Base-by-base conservation (phyloP, 1,139 yeast genomes). In the Kodamaea derodonti region DNA sequence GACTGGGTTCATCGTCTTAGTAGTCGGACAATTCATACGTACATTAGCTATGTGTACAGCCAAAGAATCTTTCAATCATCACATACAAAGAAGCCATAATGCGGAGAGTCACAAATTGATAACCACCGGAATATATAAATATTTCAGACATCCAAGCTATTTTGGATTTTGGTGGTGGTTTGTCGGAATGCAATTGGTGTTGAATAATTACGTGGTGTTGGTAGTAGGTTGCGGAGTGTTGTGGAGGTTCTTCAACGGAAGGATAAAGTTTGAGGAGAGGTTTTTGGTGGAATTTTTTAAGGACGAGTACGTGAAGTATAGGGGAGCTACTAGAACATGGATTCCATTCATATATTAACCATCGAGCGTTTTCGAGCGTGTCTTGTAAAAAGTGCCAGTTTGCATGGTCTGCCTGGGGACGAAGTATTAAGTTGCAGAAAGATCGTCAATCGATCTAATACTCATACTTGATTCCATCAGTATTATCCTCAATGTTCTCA, bases 81-180 rank as follows among this genome's bases (percentile, higher is more conserved):
- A 80, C 30, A 73, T 94, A 2, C 88, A 81, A 36, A 56, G 73
- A 4, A 54, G 62, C 20, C 80, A 72, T 38, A 33, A 46, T n/a
- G 58, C 64, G 22, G 49, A 60, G 0, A 71, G 72, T 33, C 98
- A 92, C 52, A 59, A 48, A 14, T 65, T 92, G 30, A 80, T 92
- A 9, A 84, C 86, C 0, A 46, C 60, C 6, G 98, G 97, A 0
- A 65, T 92, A 3, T 92, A 92, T 57, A 41, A 66, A 1, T 43
- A 61, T 14, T 60, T 76, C 8, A 70, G 98, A 40, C 98, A 92
- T 55, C 98, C 98, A 9, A 82, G 95, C 33, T 92, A 92, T 58
- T 74, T 80, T 37, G 98, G 97, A 1, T 92, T 84, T 56, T 90
- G 81, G 52, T 80, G 87, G 76, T 94, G 97, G 97, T 92, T 94